These are phyloP conservation scores for Trichoderma afroharzianum DNA, from an alignment of 2,329 filamentous ascomycete species.

Conservation along the genomic window DNA sequence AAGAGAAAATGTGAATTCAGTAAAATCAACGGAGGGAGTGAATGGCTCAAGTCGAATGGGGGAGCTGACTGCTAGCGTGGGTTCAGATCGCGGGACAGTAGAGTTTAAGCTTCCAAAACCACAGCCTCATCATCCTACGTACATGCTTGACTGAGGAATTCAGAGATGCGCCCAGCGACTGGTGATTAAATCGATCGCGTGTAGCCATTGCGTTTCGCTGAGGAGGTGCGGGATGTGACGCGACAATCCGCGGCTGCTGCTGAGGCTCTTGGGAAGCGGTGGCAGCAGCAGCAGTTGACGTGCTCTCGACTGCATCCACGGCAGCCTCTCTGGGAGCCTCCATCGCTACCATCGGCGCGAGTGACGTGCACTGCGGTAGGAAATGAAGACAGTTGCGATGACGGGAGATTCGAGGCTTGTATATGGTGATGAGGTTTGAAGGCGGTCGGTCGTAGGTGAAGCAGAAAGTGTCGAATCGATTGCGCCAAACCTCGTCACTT, in stretches of 20 bases:
- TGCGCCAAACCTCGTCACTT: background rate
- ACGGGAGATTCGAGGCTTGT: background rate
- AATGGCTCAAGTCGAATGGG: too few species aligned
- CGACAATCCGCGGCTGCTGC: conserved; percentile 21
- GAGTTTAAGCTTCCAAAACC: background rate
- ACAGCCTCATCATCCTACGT: conserved; percentile 27
- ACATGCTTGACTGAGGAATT: conserved; percentile 68
- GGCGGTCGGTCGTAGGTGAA: background rate
- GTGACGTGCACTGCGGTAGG: background rate
- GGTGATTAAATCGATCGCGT: conserved; percentile 56
- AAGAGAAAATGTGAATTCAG: background rate
- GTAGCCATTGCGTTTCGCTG: conserved; percentile 29
- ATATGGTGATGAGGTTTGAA: background rate
- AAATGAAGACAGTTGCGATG: background rate
- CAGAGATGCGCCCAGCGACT: conserved; percentile 64
- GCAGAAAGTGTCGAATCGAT: background rate
- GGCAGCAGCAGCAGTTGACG: background rate
- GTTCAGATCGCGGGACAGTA: background rate
- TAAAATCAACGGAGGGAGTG: background rate
- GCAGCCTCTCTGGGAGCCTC: conserved; percentile 9
- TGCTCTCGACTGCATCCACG: background rate
- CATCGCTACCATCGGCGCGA: conserved; percentile 11
- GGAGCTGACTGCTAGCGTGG: background rate
- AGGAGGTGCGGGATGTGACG: conserved; percentile 23
- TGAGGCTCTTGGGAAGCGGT: conserved; percentile 13